These are phyloP conservation scores for Salix suchowensis DNA, from an alignment of 345 rosid species.

Conservation along the genomic window DNA sequence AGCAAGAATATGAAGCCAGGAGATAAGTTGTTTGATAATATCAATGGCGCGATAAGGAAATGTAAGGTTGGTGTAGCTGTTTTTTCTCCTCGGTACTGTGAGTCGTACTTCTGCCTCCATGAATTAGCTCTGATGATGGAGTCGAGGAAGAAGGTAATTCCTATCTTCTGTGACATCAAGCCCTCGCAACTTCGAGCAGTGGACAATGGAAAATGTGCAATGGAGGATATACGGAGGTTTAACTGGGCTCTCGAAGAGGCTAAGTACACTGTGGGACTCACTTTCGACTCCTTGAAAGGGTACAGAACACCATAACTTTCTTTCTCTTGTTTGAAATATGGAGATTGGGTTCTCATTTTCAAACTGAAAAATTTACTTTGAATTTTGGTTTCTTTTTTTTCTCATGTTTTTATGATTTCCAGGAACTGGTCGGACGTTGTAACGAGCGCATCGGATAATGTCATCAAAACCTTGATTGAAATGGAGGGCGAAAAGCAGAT, in stretches of 20 bases:
- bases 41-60: slow-evolving; percentile 38
- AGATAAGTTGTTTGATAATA: slow-evolving; percentile 59
- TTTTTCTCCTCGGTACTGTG: slow-evolving; percentile 58
- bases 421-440: slow-evolving; percentile 67
- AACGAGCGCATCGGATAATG: slow-evolving; percentile 50
- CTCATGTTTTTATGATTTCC: neutral
- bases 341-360: too few relatives aligned
- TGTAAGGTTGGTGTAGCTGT: slow-evolving; percentile 58
- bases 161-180: slow-evolving; percentile 64
- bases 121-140: slow-evolving; percentile 70
- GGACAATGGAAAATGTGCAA: slow-evolving; percentile 28
- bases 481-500: slow-evolving; percentile 36
- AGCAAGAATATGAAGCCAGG: slow-evolving; percentile 76
- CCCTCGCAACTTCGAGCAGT: slow-evolving; percentile 57
- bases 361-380: neutral
- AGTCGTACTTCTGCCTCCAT: slow-evolving; percentile 61
- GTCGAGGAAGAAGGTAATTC: slow-evolving; percentile 60
- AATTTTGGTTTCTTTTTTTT: too few relatives aligned
- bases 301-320: slow-evolving; percentile 10
- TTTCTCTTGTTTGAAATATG: neutral
- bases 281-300: slow-evolving; percentile 64
- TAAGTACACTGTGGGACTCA: slow-evolving; percentile 56
- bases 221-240: slow-evolving; percentile 44
- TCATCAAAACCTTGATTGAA: slow-evolving; percentile 52
- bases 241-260: slow-evolving; percentile 64